These are phyloP conservation scores for Acaromyces ingoldii DNA, from an alignment of 1,284 basidiomycete genomes.

Conservation along the genomic window DNA sequence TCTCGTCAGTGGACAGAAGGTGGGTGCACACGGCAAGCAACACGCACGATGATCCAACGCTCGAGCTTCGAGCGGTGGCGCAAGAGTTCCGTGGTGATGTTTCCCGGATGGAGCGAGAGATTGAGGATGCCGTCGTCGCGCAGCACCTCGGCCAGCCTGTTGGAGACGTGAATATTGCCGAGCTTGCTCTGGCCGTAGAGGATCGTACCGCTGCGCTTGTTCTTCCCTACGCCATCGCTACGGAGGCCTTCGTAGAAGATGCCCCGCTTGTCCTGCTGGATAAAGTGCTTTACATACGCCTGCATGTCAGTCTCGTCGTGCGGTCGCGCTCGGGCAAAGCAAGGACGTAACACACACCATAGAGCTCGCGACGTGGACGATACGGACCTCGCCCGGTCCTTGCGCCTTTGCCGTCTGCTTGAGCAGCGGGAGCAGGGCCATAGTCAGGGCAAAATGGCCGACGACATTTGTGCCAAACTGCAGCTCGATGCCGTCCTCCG, in stretches of 20 bases:
- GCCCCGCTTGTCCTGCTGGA: no score
- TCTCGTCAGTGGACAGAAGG: no score
- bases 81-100: conserved; percentile 14
- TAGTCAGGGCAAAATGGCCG: conserved; percentile 31
- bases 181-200: conserved; percentile 32
- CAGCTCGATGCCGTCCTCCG: conserved; percentile 35
- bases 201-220: no score
- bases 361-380: conserved; percentile 33
- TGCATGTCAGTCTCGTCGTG: no score
- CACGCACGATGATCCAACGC: no score
- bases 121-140: conserved; percentile 18
- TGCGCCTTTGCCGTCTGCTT: background rate
- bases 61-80: no score
- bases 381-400: conserved; percentile 20
- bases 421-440: conserved; percentile 24
- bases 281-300: no score
- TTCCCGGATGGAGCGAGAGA: conserved; percentile 27
- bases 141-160: conserved; percentile 14
- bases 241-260: no score
- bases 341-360: conserved; percentile 17
- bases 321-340: no score
- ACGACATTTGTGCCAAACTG: conserved; percentile 40
- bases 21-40: no score
- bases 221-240: no score
- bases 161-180: conserved; percentile 20